Evolutionary conservation across 768 basidiomycete species (phyloP), one percentile per base, ranked within the genome.

Genomic region (Gelatoporia subvermispora): DNA sequence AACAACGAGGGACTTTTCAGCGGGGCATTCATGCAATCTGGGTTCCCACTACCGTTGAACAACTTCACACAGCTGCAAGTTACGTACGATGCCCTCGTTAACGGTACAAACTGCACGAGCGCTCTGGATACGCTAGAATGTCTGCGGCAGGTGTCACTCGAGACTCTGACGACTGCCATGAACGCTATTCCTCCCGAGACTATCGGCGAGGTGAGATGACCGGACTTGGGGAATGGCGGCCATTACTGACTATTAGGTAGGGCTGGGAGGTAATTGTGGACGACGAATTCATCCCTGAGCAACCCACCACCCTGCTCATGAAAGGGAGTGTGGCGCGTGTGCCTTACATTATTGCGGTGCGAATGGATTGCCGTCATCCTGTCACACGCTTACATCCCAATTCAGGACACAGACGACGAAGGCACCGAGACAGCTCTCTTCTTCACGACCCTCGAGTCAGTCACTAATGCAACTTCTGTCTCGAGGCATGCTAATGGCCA

Each of bases 31-130:
- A 74, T 17, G 77, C 41, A 58, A 23, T 55, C 54, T 8, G 57
- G 57, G 1, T 31, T 51, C 0, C 47, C 50, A 1, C 39, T 50
- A 20, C 53, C 57, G 4, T 38, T 52, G 1, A 51, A 48, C 18
- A 54, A 58, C 28, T 47, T 58, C 15, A 34, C 35, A 2, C 20
- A 49, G 18, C 54, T 70, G 2, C 73, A 74, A 55, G 20, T 4
- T 1, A 62, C 65, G 35, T 78, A 75, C 45, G 73, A 78, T 51
- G 44, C 49, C 0, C 57, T 78, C 15, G 75, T 73, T 1, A 23
- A 41, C 8, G 52, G 62, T 3, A 68, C 70, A 0, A 68, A 67
- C 8, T 79, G 77, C 45, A 10, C 55, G 0, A 37, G 50, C 1
- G 39, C 62, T 1, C 20, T 40, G 1, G 69, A 75, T 49, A 75